Base-by-base conservation (phyloP, 495 filamentous ascomycete genomes). In the Tuber melanosporum region DNA sequence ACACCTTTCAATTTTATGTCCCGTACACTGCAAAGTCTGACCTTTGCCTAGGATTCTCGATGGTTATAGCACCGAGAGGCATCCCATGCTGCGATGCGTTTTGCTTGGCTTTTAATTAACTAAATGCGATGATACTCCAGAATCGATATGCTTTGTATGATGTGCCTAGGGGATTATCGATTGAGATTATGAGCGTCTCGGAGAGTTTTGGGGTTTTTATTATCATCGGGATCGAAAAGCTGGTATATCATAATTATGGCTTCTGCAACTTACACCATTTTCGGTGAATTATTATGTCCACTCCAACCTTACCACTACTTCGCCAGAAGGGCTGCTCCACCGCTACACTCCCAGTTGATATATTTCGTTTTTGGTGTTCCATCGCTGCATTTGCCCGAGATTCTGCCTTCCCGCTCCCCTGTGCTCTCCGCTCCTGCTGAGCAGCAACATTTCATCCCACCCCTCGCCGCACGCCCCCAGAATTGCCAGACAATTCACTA, bases 361-460 rank as follows among this genome's bases (percentile, higher is more conserved):
- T 73, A 44, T 76, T 73, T 78, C 52, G 32, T 71, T 80, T 79
- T 80, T 46, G 62, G 66, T 74, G 66, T 66, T 39, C 71, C 76
- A 79, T 78, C 72, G 77, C 77, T 80, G 78, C 78, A 80, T 32
- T 74, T 80, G 77, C 46, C 78, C 78, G 78, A 73, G 62, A 20
- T 52, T 66, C 73, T 72, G 71, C 71, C 73, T 80, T 77, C 78
- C 73, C 57, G 77, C 44, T 80, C 73, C 78, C 77, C 79, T 70
- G 73, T 73, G 52, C 71, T 75, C 62, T 45, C 76, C 52, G 42
- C 39, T 52, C 73, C 45, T 71, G 52, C 44, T 45, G 72, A 78
- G 49, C 71, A 79, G 73, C 79, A 73, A 44, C 71, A 80, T 80
- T 80, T 80, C 78, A 80, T 80, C 78, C 77, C 78, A 80, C 78